These are phyloP conservation scores for Thelonectria rubi DNA, from an alignment of 2,329 filamentous ascomycete species.

Conservation along the genomic window DNA sequence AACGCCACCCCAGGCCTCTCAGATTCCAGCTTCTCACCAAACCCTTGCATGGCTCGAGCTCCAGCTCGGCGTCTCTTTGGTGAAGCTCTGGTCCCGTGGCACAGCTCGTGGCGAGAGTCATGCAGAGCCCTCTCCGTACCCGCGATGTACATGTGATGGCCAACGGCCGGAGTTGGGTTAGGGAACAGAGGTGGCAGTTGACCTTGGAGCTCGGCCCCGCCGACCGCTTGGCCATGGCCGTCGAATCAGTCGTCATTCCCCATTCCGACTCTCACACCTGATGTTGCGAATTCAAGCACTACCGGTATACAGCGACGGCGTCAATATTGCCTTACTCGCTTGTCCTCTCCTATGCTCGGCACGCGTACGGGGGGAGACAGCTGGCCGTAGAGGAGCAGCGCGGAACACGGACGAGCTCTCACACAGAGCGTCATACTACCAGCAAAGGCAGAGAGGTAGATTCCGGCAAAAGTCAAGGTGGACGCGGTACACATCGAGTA, in stretches of 20 bases:
- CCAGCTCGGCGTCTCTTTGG: slow-evolving; percentile 25
- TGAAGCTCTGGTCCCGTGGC: slow-evolving; percentile 37
- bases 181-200: slow-evolving; percentile 43
- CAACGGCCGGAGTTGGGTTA: slow-evolving; percentile 43
- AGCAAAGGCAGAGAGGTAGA: not conserved
- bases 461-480: not conserved
- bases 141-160: slow-evolving; percentile 41
- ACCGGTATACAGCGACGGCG: not conserved
- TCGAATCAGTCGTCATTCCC: slow-evolving; percentile 19
- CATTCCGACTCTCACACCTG: slow-evolving; percentile 3
- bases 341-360: not conserved
- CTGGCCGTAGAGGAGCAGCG: not conserved
- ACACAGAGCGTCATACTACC: not conserved
- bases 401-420: slow-evolving; percentile 1
- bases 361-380: slow-evolving; percentile 6
- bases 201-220: slow-evolving; percentile 42
- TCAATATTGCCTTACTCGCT: slow-evolving; percentile 13
- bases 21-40: slow-evolving; percentile 33
- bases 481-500: not conserved
- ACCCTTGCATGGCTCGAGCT: slow-evolving; percentile 32
- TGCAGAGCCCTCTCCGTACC: slow-evolving; percentile 31
- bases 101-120: slow-evolving; percentile 41
- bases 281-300: slow-evolving; percentile 11
- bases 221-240: slow-evolving; percentile 31
- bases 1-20: slow-evolving; percentile 36